Percentiles rank a stretch among this genome's conserved stretches.
These are phyloP conservation scores for Globisporangium nunn DNA, from an alignment of 352 stramenopile species.

Conservation along the genomic window DNA sequence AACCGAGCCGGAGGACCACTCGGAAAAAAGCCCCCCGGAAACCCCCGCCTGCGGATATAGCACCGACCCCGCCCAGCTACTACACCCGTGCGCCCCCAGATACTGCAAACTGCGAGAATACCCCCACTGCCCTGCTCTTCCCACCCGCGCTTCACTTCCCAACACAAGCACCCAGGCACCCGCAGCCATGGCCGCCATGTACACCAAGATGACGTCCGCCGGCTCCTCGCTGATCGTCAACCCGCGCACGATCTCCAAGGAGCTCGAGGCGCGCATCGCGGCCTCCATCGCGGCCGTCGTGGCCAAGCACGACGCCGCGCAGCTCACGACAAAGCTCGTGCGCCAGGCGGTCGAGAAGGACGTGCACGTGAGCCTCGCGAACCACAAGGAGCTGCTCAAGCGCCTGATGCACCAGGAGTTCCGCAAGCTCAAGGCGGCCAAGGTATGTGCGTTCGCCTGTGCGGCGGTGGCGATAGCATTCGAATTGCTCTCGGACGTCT, in stretches of 20 bases:
- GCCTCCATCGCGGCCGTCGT: conserved; percentile 62
- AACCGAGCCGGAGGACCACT: not conserved
- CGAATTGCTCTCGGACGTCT: too few relatives aligned
- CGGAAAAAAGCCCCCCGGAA: too few relatives aligned
- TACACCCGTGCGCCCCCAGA: not conserved
- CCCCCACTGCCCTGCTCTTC: too few relatives aligned
- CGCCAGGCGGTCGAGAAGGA: conserved; percentile 82
- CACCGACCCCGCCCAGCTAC: not conserved
- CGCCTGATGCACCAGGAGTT: conserved; percentile 84
- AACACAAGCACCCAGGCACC: too few relatives aligned
- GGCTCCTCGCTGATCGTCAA: conserved; percentile 67
- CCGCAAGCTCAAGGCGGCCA: conserved; percentile 66
- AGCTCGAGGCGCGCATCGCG: conserved; percentile 77
- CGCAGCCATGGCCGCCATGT: conserved; percentile 42
- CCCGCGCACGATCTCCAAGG: conserved; percentile 72
- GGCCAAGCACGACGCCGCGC: conserved; percentile 48
- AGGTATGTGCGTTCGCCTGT: conserved; percentile 15
- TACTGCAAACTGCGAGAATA: not conserved
- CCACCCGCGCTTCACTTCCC: too few relatives aligned
- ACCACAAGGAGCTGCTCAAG: conserved; percentile 87
- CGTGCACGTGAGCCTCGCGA: conserved; percentile 76
- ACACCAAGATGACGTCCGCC: conserved; percentile 69
- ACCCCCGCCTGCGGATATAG: not conserved
- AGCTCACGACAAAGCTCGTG: conserved; percentile 75
- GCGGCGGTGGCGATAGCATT: not conserved